These are phyloP conservation scores for Vaccinium vitisidaea DNA, from an alignment of 148 eudicot genomes.

Conservation along the genomic window DNA sequence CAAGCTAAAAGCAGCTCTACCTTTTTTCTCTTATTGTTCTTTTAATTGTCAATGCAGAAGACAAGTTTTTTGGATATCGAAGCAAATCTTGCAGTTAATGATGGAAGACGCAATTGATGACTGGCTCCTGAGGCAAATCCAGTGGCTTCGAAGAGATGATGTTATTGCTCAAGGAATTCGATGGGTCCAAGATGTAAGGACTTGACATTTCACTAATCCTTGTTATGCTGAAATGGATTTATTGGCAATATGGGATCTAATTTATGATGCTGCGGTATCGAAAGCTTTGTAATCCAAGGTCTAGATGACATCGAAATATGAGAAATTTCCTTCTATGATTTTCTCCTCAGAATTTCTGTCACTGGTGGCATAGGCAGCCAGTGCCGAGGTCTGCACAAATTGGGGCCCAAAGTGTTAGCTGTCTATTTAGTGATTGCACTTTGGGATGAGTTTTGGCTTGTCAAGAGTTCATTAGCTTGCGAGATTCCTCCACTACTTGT, in stretches of 20 bases:
- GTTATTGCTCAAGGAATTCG: conserved; percentile 74
- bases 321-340: neutral
- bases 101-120: conserved; percentile 99
- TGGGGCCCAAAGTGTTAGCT: neutral
- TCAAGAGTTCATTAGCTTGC: neutral
- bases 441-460: conserved; percentile 1
- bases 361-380: neutral
- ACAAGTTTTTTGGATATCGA: conserved; percentile 98
- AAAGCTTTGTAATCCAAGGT: neutral
- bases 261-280: neutral
- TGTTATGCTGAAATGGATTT: neutral
- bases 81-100: conserved; percentile 88
- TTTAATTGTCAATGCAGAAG: conserved; percentile 52
- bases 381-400: neutral
- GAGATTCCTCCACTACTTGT: neutral
- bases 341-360: neutral
- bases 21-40: neutral
- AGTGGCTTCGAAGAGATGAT: conserved; percentile 85
- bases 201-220: conserved; percentile 7
- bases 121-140: conserved; percentile 87
- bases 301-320: neutral
- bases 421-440: conserved; percentile 10
- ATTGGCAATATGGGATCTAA: neutral
- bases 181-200: conserved; percentile 89
- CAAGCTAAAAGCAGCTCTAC: neutral